Percentiles rank a stretch among this genome's conserved stretches.
These are phyloP conservation scores for Nasturtium officinale DNA, from an alignment of 345 rosid genomes.

Conservation along the genomic window DNA sequence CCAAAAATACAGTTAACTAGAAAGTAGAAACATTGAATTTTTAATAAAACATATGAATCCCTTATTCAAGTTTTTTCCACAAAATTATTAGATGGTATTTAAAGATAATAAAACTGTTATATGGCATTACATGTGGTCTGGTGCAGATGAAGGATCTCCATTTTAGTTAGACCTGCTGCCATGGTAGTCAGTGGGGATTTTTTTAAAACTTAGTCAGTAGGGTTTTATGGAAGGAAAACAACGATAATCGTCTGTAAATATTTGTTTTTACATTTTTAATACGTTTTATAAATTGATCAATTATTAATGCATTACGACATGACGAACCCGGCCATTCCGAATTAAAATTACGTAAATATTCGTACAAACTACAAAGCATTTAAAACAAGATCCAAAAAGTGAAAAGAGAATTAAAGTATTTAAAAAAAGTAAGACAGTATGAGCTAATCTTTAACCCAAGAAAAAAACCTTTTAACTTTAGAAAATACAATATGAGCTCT, in stretches of 20 bases:
- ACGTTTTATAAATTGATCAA: not conserved
- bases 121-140: no score
- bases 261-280: not conserved
- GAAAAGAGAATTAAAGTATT: not conserved
- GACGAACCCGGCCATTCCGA: not conserved
- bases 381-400: not conserved
- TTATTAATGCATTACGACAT: not conserved
- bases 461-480: no score
- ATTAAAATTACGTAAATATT: slow-evolving; percentile 4
- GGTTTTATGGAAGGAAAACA: not conserved
- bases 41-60: not conserved
- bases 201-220: not conserved
- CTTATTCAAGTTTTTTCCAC: not conserved
- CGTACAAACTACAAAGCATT: slow-evolving; percentile 4
- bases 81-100: not conserved
- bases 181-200: no score
- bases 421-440: not conserved
- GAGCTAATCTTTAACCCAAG: not conserved
- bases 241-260: no score
- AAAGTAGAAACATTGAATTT: not conserved
- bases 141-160: not conserved
- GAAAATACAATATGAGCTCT: not conserved
- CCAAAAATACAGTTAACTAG: not conserved
- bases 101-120: no score
- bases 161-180: no score